Percentiles rank a stretch among this genome's conserved stretches.
Conservation (phyloP, 2,329 filamentous ascomycete species). For the Paecilomyces fulvus region DNA sequence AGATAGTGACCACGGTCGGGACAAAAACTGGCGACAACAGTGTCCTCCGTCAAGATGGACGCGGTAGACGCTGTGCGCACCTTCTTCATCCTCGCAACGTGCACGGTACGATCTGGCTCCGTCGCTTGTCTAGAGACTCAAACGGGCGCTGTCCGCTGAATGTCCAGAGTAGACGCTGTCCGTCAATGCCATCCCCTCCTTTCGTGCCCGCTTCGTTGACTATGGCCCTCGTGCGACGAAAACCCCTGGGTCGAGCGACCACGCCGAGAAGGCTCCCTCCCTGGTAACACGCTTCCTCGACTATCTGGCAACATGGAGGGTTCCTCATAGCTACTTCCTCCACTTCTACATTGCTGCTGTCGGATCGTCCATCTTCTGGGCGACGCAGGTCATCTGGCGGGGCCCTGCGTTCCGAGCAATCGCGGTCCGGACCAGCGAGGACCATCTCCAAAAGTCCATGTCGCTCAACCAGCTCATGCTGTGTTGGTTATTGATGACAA, state of each 20-base stretch:
- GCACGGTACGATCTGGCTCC: constrained; percentile 22
- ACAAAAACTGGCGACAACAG: neutral
- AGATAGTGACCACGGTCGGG: neutral
- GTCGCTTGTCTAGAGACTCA: neutral
- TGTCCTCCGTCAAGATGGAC: constrained; percentile 15
- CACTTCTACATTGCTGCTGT: constrained; percentile 78
- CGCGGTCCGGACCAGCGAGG: constrained; percentile 35
- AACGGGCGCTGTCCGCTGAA: neutral
- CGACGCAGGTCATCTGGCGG: constrained; percentile 48
- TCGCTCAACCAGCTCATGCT: constrained; percentile 54
- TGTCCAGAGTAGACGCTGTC: constrained; percentile 36
- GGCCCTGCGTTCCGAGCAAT: constrained; percentile 47
- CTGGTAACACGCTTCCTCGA: constrained; percentile 35
- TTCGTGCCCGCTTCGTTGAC: constrained; percentile 49
- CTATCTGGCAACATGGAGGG: constrained; percentile 46
- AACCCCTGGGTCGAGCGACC: constrained; percentile 7
- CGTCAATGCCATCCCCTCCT: constrained; percentile 41
- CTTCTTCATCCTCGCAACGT: constrained; percentile 30
- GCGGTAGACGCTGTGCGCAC: constrained; percentile 25
- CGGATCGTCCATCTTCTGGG: constrained; percentile 65
- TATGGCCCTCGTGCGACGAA: constrained; percentile 49
- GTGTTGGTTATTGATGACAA: constrained; percentile 62
- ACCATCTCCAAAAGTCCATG: constrained; percentile 41
- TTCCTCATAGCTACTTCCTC: constrained; percentile 82
- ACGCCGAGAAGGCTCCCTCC: constrained; percentile 1